Base-by-base conservation (phyloP, 2,329 filamentous ascomycete genomes). In the Hirsutella minnesotensis region DNA sequence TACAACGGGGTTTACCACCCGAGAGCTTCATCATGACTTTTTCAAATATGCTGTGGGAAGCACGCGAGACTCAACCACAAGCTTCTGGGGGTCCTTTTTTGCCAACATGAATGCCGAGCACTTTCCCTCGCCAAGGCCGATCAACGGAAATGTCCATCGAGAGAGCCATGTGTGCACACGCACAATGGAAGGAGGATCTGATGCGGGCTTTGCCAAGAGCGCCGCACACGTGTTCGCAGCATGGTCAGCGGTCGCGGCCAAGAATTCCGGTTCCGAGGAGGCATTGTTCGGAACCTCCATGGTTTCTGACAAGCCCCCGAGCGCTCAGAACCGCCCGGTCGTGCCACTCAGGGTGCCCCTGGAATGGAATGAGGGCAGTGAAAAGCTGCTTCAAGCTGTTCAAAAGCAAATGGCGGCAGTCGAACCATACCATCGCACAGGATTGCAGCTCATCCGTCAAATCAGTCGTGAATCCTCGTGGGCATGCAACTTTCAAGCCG, bases 201-300 rank as follows among this genome's bases (percentile, higher is more conserved):
- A 7, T 13, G 15, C 8, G n/a, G 31, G 15, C 15, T 5, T 15
- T 29, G 21, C 9, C 21, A 21, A 36, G 1, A n/a, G 21, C 7
- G 30, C 36, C 5, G 47, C 44, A 5, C 29, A 51, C 5, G 40
- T 51, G 13, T 46, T 50, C 20, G 46, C 49, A 9, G 51, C 51
- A 9, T 53, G 51, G 51, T 44, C 51, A 4, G 35, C 69, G 5
- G 53, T 65, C 3, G 54, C 62, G 2, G 55, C 58, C 0, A 47
- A 60, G 1, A 64, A 65, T 42, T 55, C 63, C 46, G 56, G n/a
- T 46, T 59, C 44, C 24, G 36, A 41, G 15, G 64, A 68, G 39
- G 45, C 55, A 1, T n/a, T 54, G 9, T 58, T 54, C 30, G 56
- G 53, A 3, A 41, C 47, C 2, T 47, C 49, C 3, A 44, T 53